Evolutionary conservation across 192 early-diverging fungal genomes (phyloP).

Genomic region (Geranomyces variabilis): DNA sequence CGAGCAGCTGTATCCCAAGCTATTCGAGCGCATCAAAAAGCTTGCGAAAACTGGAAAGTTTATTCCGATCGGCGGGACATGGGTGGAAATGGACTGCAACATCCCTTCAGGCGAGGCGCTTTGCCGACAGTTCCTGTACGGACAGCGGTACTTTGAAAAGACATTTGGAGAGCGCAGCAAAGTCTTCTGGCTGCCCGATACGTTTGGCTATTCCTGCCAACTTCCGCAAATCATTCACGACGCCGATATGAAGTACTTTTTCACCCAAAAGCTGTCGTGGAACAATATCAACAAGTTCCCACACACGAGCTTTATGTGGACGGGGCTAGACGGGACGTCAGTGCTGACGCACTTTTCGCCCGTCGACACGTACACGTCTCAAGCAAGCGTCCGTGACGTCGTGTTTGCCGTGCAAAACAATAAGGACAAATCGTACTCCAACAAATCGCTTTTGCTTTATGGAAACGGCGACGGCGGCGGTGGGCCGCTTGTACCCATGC

Average conservation of each 20-base stretch:
- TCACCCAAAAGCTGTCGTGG: slow-evolving; percentile 99
- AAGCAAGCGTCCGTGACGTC: slow-evolving; percentile 60
- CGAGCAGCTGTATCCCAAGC: slow-evolving; percentile 74
- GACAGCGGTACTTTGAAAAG: slow-evolving; percentile 84
- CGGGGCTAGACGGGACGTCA: slow-evolving; percentile 81
- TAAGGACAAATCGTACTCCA: slow-evolving; percentile 82
- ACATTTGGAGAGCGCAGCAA: slow-evolving; percentile 47
- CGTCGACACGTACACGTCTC: slow-evolving; percentile 81
- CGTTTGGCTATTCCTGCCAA: slow-evolving; percentile 84
- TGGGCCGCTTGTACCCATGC: slow-evolving; percentile 79
- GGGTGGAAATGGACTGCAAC: slow-evolving; percentile 99
- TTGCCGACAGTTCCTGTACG: slow-evolving; percentile 91
- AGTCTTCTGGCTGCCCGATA: slow-evolving; percentile 95
- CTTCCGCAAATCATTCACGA: slow-evolving; percentile 88
- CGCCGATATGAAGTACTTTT: slow-evolving; percentile 84
- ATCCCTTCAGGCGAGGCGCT: slow-evolving; percentile 95
- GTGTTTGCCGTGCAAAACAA: slow-evolving; percentile 72
- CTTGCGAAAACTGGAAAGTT: slow-evolving; percentile 78
- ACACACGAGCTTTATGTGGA: slow-evolving; percentile 94
- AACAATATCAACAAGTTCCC: slow-evolving; percentile 99
- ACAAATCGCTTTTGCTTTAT: slow-evolving; percentile 86
- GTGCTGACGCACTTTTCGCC: slow-evolving; percentile 91
- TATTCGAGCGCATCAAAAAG: slow-evolving; percentile 77
- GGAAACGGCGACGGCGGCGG: slow-evolving; percentile 98
- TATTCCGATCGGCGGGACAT: slow-evolving; percentile 91